phyloP scores from a whole-genome alignment of 352 stramenopile genomes.

The Pythium brachiatum region DNA sequence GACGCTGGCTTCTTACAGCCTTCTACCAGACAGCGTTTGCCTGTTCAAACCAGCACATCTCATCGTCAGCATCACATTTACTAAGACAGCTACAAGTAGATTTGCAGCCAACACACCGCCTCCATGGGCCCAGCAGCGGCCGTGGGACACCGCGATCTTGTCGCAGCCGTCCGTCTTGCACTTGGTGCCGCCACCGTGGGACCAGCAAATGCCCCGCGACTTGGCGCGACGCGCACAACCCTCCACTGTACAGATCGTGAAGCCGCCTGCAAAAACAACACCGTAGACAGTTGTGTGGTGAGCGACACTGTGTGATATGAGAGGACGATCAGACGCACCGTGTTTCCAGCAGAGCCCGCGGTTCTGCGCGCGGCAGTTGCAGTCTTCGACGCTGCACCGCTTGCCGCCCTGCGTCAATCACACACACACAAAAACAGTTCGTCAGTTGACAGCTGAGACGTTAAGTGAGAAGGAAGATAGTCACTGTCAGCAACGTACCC shows the following conservation, averaged over 20 bases:
- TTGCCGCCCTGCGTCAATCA: slow-evolving; percentile 48
- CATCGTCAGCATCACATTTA: neutral
- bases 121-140: slow-evolving; percentile 19
- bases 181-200: slow-evolving; percentile 25
- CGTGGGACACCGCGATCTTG: slow-evolving; percentile 21
- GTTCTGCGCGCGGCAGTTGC: slow-evolving; percentile 56
- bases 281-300: neutral
- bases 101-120: slow-evolving; percentile 2
- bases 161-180: slow-evolving; percentile 26
- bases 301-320: neutral
- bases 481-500: slow-evolving; percentile 6
- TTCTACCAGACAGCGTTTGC: slow-evolving; percentile 14
- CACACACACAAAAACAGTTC: neutral
- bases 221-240: slow-evolving; percentile 26
- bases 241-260: slow-evolving; percentile 34
- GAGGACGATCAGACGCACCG: slow-evolving; percentile 5
- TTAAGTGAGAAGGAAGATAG: slow-evolving; percentile 1
- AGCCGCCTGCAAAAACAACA: slow-evolving; percentile 17
- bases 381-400: slow-evolving; percentile 44
- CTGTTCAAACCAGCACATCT: neutral
- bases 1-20: slow-evolving; percentile 45
- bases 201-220: slow-evolving; percentile 29
- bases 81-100: neutral
- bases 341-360: slow-evolving; percentile 57
- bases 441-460: neutral